Percentiles rank a stretch among this genome's conserved stretches.
phyloP scores from a whole-genome alignment of 257 asterid genomes.

The Capsicum baccatum region DNA sequence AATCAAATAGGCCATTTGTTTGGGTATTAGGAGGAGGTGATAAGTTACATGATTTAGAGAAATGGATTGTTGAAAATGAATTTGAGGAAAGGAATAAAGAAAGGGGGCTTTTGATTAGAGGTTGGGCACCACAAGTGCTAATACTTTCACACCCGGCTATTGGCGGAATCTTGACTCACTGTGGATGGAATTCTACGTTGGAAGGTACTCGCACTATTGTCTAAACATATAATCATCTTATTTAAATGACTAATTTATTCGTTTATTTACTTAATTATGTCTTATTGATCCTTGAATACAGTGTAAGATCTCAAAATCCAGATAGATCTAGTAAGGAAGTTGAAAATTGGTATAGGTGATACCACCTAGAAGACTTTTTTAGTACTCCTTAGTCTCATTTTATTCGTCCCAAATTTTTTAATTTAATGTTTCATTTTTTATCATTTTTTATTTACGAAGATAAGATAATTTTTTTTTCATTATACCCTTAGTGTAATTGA shows the following conservation, averaged over 20 bases:
- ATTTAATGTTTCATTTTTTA: no score
- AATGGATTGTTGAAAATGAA: conserved; percentile 39
- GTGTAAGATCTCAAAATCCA: background rate
- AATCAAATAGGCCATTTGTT: conserved; percentile 40
- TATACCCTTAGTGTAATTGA: no score
- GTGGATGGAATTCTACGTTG: conserved; percentile 60
- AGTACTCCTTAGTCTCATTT: no score
- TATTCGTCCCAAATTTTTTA: no score
- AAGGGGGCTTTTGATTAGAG: conserved; percentile 43
- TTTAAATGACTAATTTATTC: conserved; percentile 7
- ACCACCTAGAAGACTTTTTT: background rate
- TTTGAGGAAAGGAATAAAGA: conserved; percentile 39
- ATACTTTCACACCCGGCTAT: conserved; percentile 49
- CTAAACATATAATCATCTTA: background rate
- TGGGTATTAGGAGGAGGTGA: conserved; percentile 47
- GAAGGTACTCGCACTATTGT: conserved; percentile 39
- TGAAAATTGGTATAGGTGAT: background rate
- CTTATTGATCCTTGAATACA: no score
- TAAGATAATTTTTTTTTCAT: no score
- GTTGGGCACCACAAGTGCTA: conserved; percentile 59
- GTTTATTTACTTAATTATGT: background rate
- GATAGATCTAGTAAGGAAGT: background rate
- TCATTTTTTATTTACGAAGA: no score
- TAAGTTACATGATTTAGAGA: conserved; percentile 32
- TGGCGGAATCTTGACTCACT: conserved; percentile 51